These are phyloP conservation scores for Starmerella cellae DNA, from an alignment of 805 yeast species.

Conservation along the genomic window DNA sequence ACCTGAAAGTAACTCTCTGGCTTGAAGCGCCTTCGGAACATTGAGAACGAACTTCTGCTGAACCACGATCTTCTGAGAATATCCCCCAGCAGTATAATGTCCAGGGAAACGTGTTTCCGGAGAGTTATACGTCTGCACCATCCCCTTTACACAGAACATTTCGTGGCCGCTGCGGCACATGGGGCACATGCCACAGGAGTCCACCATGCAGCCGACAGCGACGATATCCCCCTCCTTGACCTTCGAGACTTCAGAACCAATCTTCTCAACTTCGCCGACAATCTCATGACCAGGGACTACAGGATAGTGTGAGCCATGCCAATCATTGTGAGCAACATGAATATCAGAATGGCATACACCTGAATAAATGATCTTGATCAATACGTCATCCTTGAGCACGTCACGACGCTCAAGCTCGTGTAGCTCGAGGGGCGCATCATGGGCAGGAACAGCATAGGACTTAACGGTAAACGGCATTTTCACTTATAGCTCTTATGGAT, in stretches of 20 bases:
- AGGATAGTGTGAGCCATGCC: constrained; percentile 33
- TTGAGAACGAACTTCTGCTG: constrained; percentile 51
- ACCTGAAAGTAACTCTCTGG: constrained; percentile 30
- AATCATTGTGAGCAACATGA: constrained; percentile 39
- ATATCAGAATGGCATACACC: constrained; percentile 49
- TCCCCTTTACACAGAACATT: constrained; percentile 37
- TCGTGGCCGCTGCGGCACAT: constrained; percentile 45
- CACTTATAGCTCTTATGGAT: no score
- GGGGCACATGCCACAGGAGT: constrained; percentile 48
- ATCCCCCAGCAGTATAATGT: constrained; percentile 38
- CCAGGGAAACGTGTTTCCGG: constrained; percentile 42
- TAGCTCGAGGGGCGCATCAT: constrained; percentile 3
- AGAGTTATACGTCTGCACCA: constrained; percentile 39
- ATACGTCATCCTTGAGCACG: constrained; percentile 24
- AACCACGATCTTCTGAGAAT: constrained; percentile 26
- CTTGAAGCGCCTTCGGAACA: constrained; percentile 43
- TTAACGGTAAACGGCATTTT: constrained; percentile 11
- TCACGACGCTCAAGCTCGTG: constrained; percentile 17
- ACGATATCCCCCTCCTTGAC: constrained; percentile 58
- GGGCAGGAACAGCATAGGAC: constrained; percentile 11
- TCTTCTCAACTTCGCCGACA: constrained; percentile 28
- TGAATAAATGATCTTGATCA: constrained; percentile 19
- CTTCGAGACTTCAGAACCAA: constrained; percentile 43
- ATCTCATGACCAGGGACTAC: constrained; percentile 40
- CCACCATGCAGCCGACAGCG: constrained; percentile 63